Percentiles rank a stretch among this genome's conserved stretches.
Conservation (phyloP, 345 rosid genomes). For the Brassica rapa region DNA sequence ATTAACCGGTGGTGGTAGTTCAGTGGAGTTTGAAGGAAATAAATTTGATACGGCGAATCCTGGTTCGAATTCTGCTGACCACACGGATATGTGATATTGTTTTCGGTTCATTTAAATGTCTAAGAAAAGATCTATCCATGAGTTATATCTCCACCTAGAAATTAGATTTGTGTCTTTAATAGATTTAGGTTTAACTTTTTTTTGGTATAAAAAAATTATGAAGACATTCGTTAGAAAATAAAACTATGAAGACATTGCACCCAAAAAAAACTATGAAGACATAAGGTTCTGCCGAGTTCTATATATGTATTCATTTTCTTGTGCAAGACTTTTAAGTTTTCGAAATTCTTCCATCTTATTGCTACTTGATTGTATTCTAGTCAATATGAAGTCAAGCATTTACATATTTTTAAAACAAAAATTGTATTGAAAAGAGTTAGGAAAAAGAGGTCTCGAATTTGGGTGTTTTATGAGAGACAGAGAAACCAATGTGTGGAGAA, state of each 20-base stretch:
- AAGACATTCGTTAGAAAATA: too few species aligned
- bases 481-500: slow-evolving; percentile 32
- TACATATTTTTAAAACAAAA: background rate
- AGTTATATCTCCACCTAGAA: too few species aligned
- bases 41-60: too few species aligned
- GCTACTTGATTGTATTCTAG: slow-evolving; percentile 23
- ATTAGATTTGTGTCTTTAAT: too few species aligned
- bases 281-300: background rate
- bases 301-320: background rate
- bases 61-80: too few species aligned
- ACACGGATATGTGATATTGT: too few species aligned
- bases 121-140: too few species aligned
- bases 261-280: background rate
- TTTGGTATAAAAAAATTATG: too few species aligned
- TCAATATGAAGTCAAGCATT: slow-evolving; percentile 29
- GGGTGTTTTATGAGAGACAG: slow-evolving; percentile 42
- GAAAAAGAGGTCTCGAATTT: slow-evolving; percentile 48
- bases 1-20: too few species aligned
- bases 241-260: background rate
- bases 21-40: too few species aligned
- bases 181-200: too few species aligned
- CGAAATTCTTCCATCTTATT: slow-evolving; percentile 35
- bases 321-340: slow-evolving; percentile 14
- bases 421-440: background rate
- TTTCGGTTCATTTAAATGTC: too few species aligned